phyloP scores from a whole-genome alignment of 106 monocot species.

The Allium sativum region DNA sequence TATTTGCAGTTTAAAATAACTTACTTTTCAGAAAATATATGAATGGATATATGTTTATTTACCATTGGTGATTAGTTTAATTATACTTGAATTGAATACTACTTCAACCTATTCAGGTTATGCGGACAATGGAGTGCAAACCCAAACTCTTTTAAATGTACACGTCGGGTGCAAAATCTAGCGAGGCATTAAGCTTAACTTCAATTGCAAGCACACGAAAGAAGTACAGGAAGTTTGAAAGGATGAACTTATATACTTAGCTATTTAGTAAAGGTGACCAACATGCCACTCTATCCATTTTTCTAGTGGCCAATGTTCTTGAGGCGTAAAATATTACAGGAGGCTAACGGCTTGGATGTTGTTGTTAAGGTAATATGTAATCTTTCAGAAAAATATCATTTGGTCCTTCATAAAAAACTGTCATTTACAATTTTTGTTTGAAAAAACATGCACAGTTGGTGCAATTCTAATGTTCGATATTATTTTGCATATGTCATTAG shows the following conservation, averaged over 20 bases:
- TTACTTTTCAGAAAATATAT: too few species aligned
- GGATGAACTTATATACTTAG: constrained; percentile 30
- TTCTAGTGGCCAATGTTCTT: constrained; percentile 67
- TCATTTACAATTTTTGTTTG: too few species aligned
- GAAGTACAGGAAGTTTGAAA: constrained; percentile 70
- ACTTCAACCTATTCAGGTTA: too few species aligned
- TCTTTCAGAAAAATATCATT: too few species aligned
- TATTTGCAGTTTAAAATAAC: too few species aligned
- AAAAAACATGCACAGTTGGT: too few species aligned
- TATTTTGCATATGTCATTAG: too few species aligned
- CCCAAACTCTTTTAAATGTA: constrained; percentile 56
- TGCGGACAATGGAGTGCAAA: constrained; percentile 87
- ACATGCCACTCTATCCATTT: constrained; percentile 40
- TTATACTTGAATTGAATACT: too few species aligned
- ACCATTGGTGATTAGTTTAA: too few species aligned
- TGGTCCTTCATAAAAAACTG: too few species aligned
- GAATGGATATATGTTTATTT: too few species aligned
- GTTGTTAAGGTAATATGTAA: constrained; percentile 45
- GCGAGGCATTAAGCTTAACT: background rate
- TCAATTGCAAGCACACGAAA: constrained; percentile 18
- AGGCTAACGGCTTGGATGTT: constrained; percentile 80
- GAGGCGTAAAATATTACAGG: constrained; percentile 53
- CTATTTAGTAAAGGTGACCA: constrained; percentile 8
- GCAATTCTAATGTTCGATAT: too few species aligned
- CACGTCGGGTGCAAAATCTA: constrained; percentile 13